Percentiles rank a stretch among this genome's conserved stretches.
phyloP scores from a whole-genome alignment of 768 basidiomycete genomes.

The Lactarius quietus region DNA sequence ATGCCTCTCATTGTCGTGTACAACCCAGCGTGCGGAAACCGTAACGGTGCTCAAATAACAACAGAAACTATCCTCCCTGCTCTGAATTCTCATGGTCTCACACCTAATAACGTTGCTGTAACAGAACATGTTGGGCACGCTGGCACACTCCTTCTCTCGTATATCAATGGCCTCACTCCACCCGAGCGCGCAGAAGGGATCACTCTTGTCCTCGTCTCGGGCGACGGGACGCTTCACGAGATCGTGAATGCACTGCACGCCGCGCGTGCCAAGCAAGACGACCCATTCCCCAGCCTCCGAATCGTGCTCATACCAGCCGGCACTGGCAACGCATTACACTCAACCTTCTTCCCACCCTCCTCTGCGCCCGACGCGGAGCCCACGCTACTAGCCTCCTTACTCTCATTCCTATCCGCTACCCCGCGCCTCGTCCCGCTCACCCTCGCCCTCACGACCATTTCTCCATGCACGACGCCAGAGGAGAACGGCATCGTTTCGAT shows the following conservation, averaged over 20 bases:
- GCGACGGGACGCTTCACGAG: slow-evolving; percentile 93
- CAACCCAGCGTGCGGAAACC: slow-evolving; percentile 72
- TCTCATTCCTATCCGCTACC: slow-evolving; percentile 25
- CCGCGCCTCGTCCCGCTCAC: slow-evolving; percentile 41
- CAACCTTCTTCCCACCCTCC: slow-evolving; percentile 63
- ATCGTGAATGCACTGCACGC: slow-evolving; percentile 60
- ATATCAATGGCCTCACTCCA: slow-evolving; percentile 35
- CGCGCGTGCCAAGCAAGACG: background rate
- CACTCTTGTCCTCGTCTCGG: slow-evolving; percentile 66
- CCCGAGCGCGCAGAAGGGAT: slow-evolving; percentile 30
- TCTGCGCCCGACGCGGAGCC: slow-evolving; percentile 24
- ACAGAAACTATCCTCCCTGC: slow-evolving; percentile 60
- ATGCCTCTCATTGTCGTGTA: slow-evolving; percentile 62
- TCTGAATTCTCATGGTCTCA: slow-evolving; percentile 41
- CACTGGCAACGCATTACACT: slow-evolving; percentile 92
- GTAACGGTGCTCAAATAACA: slow-evolving; percentile 54
- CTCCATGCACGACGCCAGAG: slow-evolving; percentile 18
- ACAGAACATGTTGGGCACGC: slow-evolving; percentile 58
- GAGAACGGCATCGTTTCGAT: slow-evolving; percentile 46
- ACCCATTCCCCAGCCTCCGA: slow-evolving; percentile 29
- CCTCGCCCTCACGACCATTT: slow-evolving; percentile 51
- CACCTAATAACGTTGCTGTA: slow-evolving; percentile 40
- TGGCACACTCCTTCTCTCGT: slow-evolving; percentile 40
- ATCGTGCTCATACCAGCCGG: slow-evolving; percentile 68
- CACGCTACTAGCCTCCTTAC: slow-evolving; percentile 42